phyloP scores from a whole-genome alignment of 768 basidiomycete genomes.

The Mycena rebaudengoi region DNA sequence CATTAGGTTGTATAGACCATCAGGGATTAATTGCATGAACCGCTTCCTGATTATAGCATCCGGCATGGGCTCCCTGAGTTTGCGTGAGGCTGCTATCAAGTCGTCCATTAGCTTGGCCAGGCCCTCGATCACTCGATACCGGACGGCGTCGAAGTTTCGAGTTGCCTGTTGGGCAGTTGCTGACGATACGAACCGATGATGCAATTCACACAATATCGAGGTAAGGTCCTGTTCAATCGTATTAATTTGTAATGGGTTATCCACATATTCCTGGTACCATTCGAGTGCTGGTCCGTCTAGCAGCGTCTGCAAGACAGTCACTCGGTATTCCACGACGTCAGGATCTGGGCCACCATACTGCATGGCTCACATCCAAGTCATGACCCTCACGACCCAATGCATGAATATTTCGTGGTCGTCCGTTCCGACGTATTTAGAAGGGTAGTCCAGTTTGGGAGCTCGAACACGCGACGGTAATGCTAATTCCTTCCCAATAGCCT shows the following conservation, averaged over 20 bases:
- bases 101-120: neutral
- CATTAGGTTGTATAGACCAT: neutral
- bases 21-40: constrained; percentile 2
- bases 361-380: neutral
- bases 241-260: too few relatives aligned
- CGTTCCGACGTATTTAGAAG: neutral
- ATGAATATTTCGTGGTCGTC: neutral
- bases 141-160: neutral
- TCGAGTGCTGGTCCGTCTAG: neutral
- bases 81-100: neutral
- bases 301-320: neutral
- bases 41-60: neutral
- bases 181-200: neutral
- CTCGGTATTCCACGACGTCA: neutral
- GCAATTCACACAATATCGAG: neutral
- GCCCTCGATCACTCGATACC: neutral
- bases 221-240: neutral
- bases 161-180: neutral
- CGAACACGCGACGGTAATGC: neutral
- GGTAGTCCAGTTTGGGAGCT: neutral
- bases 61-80: neutral
- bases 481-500: neutral
- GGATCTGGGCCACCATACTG: neutral
- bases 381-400: neutral
- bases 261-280: neutral